Evolutionary conservation across 306 rosid genomes (phyloP).

Genomic region (Argentina anserina): DNA sequence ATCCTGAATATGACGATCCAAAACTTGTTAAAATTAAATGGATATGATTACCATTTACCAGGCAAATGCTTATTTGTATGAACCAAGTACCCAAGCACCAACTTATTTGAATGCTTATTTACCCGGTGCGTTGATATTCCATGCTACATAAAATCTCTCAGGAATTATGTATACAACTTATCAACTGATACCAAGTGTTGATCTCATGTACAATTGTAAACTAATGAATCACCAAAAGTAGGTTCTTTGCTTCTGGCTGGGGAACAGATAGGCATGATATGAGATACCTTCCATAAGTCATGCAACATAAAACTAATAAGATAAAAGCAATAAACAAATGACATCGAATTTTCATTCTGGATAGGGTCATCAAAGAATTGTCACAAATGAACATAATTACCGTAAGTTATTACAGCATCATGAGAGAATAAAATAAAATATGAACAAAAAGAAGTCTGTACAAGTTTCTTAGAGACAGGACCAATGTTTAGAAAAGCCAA

Average conservation of each 20-base stretch:
- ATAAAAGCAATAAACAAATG: neutral
- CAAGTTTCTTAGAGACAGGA: conserved; percentile 62
- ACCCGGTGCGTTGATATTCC: neutral
- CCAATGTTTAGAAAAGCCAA: conserved; percentile 49
- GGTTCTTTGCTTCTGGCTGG: neutral
- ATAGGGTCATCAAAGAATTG: neutral
- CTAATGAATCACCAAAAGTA: neutral
- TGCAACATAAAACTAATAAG: neutral
- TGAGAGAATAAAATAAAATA: conserved; percentile 6
- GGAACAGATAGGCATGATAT: neutral
- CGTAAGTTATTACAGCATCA: conserved; percentile 19
- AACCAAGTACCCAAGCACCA: no score
- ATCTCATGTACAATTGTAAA: no score
- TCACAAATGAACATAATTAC: conserved; percentile 8
- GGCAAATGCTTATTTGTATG: no score
- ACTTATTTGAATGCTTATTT: no score
- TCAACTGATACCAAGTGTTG: neutral
- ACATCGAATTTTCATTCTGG: neutral
- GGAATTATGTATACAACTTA: neutral
- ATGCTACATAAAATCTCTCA: neutral
- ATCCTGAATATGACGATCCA: neutral
- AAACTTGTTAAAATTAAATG: neutral
- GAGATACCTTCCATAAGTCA: neutral
- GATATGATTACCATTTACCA: no score
- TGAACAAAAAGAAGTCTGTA: conserved; percentile 46